Evolutionary conservation across 73 alveolate species (phyloP).

Genomic region (Loxodes magnus): DNA sequence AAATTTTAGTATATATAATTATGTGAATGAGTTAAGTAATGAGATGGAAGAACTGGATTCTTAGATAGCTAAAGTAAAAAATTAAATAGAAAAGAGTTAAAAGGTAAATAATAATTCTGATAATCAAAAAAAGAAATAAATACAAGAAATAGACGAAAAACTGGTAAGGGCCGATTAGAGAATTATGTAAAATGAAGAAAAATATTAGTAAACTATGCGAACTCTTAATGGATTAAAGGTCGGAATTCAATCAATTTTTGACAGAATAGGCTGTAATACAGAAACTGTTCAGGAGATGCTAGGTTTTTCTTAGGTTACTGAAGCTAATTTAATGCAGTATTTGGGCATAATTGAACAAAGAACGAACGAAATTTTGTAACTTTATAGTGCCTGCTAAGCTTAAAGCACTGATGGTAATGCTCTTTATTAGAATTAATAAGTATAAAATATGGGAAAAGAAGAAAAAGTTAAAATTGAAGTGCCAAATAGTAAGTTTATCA

Average conservation of each 20-base stretch:
- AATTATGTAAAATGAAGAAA: constrained; percentile 56
- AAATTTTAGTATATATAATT: constrained; percentile 43
- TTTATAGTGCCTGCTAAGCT: constrained; percentile 39
- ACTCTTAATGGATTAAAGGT: constrained; percentile 51
- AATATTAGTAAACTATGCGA: constrained; percentile 50
- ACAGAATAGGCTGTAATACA: constrained; percentile 46
- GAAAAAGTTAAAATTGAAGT: constrained; percentile 23
- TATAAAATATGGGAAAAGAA: constrained; percentile 21
- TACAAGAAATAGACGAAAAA: constrained; percentile 43
- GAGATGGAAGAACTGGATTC: constrained; percentile 78
- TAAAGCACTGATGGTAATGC: constrained; percentile 4
- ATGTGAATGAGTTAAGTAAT: constrained; percentile 61
- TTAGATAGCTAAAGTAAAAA: constrained; percentile 46
- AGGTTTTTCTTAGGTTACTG: constrained; percentile 44
- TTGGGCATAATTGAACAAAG: constrained; percentile 51
- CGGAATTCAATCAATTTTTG: constrained; percentile 46
- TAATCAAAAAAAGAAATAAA: constrained; percentile 22
- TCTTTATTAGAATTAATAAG: constrained; percentile 26
- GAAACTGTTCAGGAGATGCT: constrained; percentile 32
- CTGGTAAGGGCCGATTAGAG: constrained; percentile 48
- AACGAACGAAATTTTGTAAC: constrained; percentile 48
- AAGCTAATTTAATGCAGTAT: constrained; percentile 50
- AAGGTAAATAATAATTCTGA: constrained; percentile 32
- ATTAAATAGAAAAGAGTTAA: constrained; percentile 31
- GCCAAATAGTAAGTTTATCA: constrained; percentile 20